Base-by-base conservation (phyloP, 768 basidiomycete species). In the Asterophora parasitica region DNA sequence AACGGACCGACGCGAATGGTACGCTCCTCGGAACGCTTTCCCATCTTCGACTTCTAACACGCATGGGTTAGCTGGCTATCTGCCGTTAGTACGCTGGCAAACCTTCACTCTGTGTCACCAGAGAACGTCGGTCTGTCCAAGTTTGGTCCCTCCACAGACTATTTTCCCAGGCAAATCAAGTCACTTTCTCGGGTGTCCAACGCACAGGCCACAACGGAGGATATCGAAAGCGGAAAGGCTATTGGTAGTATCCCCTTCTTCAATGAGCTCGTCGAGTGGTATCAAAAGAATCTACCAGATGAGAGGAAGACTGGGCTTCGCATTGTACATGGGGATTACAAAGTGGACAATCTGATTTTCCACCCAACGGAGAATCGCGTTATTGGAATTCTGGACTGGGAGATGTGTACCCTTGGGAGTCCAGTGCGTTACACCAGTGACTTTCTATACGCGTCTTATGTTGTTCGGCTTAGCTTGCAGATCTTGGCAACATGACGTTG, bases 311-410 rank as follows among this genome's bases (percentile, higher is more conserved):
- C 76, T 1, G 90, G 88, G 0, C 70, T 78, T 45, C 82, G 89
- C n/a, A 83, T 99, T 53, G 92, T 98, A 4, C 95, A 98, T 62
- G 95, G 95, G 20, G 95, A 99, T 65, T 98, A 90, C 64, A 99
- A 99, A 65, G 73, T 95, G n/a, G 95, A 99, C 66, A 99, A 99
- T 64, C 64, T 99, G 54, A 78, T 97, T 53, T 98, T 96, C 67
- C 94, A 98, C 57, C 85, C 88, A 0, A 90, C 84, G 0, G 85
- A 97, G 65, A 91, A 93, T 51, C 74, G 79, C 34, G 93, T 98
- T 3, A 92, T 98, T 53, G 96, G 92, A 4, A 92, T 99, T 32
- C 66, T 99, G 42, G 95, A 99, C 60, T 99, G 95, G 95, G 95
- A 99, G 62, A 70, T 99, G 20, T 96, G 92, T 60, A 97, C 95